A percentile compares a stretch with the other conserved stretches of the same genome.
These are phyloP conservation scores for Amphirosellinia nigrospora DNA, from an alignment of 495 filamentous ascomycete genomes.

Conservation along the genomic window DNA sequence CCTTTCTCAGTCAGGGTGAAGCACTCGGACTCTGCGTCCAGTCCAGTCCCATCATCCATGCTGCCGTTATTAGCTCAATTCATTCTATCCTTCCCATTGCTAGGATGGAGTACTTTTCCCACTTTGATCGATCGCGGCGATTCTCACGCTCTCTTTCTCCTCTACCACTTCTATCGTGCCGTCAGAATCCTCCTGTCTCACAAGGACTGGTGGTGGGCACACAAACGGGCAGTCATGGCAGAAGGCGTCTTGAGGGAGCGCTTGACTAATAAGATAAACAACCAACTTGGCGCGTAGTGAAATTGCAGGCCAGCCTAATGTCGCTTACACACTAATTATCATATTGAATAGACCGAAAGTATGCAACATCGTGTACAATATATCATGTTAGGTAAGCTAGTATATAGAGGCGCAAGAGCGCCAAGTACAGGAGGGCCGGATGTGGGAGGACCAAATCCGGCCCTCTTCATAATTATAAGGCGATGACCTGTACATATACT, in stretches of 20 bases:
- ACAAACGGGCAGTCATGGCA: conserved; percentile 20
- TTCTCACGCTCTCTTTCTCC: conserved; percentile 20
- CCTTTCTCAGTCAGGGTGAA: conserved; percentile 13
- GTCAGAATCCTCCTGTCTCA: conserved; percentile 25
- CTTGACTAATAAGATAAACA: not conserved
- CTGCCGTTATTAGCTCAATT: conserved; percentile 1
- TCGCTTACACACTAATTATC: not conserved
- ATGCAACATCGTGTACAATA: not conserved
- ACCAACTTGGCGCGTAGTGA: not conserved
- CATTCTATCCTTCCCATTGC: conserved; percentile 1
- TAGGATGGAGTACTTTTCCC: conserved; percentile 16
- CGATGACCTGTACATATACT: not conserved
- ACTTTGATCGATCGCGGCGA: conserved; percentile 20
- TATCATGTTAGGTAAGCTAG: not conserved
- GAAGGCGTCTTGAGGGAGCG: conserved; percentile 20
- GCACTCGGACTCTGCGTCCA: not conserved
- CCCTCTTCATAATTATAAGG: not conserved
- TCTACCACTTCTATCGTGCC: conserved; percentile 32
- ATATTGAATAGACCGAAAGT: no score
- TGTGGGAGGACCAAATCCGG: no score
- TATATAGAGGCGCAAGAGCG: not conserved
- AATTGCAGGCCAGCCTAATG: not conserved
- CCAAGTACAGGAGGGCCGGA: no score
- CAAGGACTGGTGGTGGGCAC: conserved; percentile 28
- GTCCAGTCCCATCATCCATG: not conserved